Conservation (phyloP, 2,329 filamentous ascomycete species). For the Shiraia bambusicola region DNA sequence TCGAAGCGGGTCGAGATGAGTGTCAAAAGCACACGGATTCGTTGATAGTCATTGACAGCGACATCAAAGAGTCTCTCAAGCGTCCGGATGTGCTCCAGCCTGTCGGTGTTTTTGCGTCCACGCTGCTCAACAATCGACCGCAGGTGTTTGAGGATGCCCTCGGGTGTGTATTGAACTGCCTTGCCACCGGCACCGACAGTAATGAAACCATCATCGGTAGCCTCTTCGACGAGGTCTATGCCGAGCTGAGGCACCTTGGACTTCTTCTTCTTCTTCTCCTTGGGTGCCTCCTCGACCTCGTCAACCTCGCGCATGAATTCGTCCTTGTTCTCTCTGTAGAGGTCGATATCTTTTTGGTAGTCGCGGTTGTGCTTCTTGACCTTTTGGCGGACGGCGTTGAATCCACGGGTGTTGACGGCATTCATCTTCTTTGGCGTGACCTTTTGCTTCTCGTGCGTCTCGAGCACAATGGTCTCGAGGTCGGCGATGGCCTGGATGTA, state of each 20-base stretch:
- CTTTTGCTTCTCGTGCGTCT: conserved; percentile 93
- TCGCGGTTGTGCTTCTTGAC: conserved; percentile 99
- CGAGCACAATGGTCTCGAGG: conserved; percentile 90
- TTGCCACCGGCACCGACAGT: conserved; percentile 88
- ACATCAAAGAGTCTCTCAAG: conserved; percentile 97
- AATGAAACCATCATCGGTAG: conserved; percentile 83
- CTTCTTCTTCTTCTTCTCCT: conserved; percentile 38
- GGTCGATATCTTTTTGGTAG: conserved; percentile 81
- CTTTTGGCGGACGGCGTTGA: conserved; percentile 97
- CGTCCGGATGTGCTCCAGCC: conserved; percentile 87
- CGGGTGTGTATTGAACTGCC: conserved; percentile 86
- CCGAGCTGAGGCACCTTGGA: conserved; percentile 55
- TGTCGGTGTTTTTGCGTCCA: conserved; percentile 98
- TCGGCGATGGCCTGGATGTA: conserved; percentile 94
- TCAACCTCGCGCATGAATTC: conserved; percentile 84
- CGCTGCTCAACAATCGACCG: conserved; percentile 90
- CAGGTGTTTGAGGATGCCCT: conserved; percentile 97
- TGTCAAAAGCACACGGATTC: conserved; percentile 86
- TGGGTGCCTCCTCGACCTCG: conserved; percentile 67
- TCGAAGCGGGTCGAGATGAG: conserved; percentile 94
- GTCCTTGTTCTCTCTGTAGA: conserved; percentile 82
- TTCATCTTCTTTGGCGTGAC: conserved; percentile 98
- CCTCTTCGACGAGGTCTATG: conserved; percentile 54
- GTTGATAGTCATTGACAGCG: conserved; percentile 86
- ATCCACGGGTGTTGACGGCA: conserved; percentile 85